phyloP scores from a whole-genome alignment of 495 filamentous ascomycete genomes.

The Aspergillus carlsbadensis region DNA sequence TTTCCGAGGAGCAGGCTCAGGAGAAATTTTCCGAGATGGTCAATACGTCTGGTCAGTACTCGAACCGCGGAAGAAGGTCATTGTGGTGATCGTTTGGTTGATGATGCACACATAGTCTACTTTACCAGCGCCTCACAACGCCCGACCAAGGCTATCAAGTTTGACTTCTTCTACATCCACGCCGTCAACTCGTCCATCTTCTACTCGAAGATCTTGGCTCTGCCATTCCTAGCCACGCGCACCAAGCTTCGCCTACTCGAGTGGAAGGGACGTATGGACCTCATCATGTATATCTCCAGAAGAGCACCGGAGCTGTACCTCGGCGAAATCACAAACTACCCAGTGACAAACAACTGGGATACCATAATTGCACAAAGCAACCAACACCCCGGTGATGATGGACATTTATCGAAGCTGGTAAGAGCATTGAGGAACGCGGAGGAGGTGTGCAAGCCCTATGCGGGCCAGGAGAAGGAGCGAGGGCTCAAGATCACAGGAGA shows the following conservation, averaged over 20 bases:
- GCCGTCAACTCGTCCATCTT: conserved; percentile 63
- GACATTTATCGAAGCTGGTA: conserved; percentile 72
- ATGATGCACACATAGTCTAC: too few species aligned
- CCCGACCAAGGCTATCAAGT: conserved; percentile 60
- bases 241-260: conserved; percentile 66
- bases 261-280: conserved; percentile 71
- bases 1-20: conserved; percentile 59
- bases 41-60: conserved; percentile 52
- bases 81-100: too few species aligned
- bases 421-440: conserved; percentile 63
- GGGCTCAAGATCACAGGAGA: conserved; percentile 58
- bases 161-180: conserved; percentile 86
- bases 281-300: conserved; percentile 65
- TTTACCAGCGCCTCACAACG: conserved; percentile 61
- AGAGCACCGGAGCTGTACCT: conserved; percentile 52
- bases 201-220: conserved; percentile 51
- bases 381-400: conserved; percentile 63
- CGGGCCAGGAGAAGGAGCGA: conserved; percentile 37
- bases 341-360: conserved; percentile 43
- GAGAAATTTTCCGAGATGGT: conserved; percentile 75
- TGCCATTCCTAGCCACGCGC: conserved; percentile 21
- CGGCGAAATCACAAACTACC: conserved; percentile 55
- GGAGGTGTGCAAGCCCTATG: conserved; percentile 42
- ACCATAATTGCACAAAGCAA: conserved; percentile 56
- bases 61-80: too few species aligned